phyloP scores from a whole-genome alignment of 2,329 filamentous ascomycete genomes.

The Microcyclospora tardicrescens region DNA sequence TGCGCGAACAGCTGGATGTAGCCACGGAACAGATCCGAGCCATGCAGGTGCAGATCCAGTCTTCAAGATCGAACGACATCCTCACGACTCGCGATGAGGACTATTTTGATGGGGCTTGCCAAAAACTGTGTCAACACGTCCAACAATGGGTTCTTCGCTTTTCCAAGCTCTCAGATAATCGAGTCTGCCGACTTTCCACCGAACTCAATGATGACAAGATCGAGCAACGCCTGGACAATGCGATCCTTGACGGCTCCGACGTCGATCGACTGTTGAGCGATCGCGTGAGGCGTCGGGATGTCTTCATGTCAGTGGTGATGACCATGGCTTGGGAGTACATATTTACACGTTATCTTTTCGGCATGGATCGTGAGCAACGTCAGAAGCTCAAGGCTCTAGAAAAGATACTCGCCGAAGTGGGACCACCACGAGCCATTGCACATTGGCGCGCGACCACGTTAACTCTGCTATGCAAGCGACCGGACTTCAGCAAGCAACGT shows the following conservation, averaged over 20 bases:
- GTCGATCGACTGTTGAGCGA: slow-evolving; percentile 80
- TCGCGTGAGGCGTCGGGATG: slow-evolving; percentile 74
- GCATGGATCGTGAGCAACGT: slow-evolving; percentile 94
- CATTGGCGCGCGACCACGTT: slow-evolving; percentile 95
- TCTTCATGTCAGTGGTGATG: slow-evolving; percentile 99
- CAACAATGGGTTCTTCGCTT: slow-evolving; percentile 97
- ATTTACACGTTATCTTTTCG: slow-evolving; percentile 94
- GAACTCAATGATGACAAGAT: slow-evolving; percentile 88
- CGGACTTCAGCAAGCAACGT: slow-evolving; percentile 69
- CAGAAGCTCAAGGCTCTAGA: slow-evolving; percentile 95
- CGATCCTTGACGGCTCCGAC: slow-evolving; percentile 85
- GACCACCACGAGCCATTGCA: slow-evolving; percentile 75
- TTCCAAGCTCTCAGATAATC: slow-evolving; percentile 92
- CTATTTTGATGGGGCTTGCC: slow-evolving; percentile 88
- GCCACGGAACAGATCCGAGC: slow-evolving; percentile 50
- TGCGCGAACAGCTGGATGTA: slow-evolving; percentile 65
- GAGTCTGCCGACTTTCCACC: slow-evolving; percentile 66
- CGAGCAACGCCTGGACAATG: slow-evolving; percentile 86
- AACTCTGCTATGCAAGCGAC: slow-evolving; percentile 69
- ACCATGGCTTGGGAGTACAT: slow-evolving; percentile 99
- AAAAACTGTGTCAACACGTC: slow-evolving; percentile 87
- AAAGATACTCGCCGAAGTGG: slow-evolving; percentile 79
- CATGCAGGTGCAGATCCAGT: slow-evolving; percentile 47
- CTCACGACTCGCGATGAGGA: slow-evolving; percentile 76
- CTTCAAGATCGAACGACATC: slow-evolving; percentile 52